Evolutionary conservation across 1,284 basidiomycete genomes (phyloP), one percentile per base, ranked within the genome.

Genomic region (Sporisorium reilianum): DNA sequence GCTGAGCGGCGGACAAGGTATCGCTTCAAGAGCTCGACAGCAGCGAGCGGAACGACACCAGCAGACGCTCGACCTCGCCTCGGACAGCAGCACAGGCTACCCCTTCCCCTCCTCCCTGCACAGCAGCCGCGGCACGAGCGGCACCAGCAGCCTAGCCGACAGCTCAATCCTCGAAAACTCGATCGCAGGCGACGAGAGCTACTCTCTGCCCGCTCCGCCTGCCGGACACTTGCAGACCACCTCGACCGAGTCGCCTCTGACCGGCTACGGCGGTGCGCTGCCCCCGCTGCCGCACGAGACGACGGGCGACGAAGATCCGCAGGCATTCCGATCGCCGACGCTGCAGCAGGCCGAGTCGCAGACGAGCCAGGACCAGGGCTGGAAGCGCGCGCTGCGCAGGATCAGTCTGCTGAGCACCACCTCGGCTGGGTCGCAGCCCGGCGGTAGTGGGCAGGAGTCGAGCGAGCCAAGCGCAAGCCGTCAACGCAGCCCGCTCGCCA

Each of bases 181-280:
- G n/a, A 38, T 78, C 14, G 76, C 73, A 1, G 76, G 76, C 6
- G 76, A 78, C 44, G 76, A 78, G 41, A 78, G 76, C 51, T 78
- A 78, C 50, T 57, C 48, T 8, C 42, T 75, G 6, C 68, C 74
- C 14, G 44, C 58, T 6, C 55, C 59, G 26, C 53, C 49, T 10
- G 30, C 53, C 7, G 51, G 34, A 2, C n/a, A 38, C n/a, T 11
- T n/a, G 23, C 5, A 9, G 28, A 30, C 28, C 49, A 28, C 1
- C 6, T 38, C 5, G n/a, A 45, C 5, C n/a, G 61, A 60, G 8
- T 73, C 64, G 48, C 70, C 70, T 1, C 46, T 67, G 30, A 40
- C 26, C 9, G 60, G 60, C 3, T 73, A 73, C 26, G 70, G 70
- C 7, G 56, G 34, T 2, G 23, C 48, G 1, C 40, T 67, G 18